phyloP scores from a whole-genome alignment of 169 alveolate genomes.

The Cryptosporidium viatorum region DNA sequence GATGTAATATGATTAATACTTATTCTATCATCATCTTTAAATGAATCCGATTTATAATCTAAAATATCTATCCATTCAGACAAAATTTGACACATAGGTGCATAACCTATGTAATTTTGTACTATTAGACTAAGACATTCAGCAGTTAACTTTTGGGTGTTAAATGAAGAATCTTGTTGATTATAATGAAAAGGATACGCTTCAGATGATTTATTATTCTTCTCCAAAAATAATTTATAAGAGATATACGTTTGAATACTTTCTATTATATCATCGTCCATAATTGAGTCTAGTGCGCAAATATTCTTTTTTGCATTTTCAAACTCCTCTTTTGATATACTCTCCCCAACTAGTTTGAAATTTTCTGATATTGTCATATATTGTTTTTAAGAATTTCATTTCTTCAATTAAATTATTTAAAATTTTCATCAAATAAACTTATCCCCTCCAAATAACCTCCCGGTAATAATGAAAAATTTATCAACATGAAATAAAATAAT shows the following conservation, averaged over 20 bases:
- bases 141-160: slow-evolving; percentile 1
- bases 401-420: background rate
- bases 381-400: slow-evolving; percentile 14
- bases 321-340: slow-evolving; percentile 54
- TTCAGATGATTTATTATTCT: background rate
- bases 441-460: slow-evolving; percentile 40
- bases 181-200: background rate
- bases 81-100: slow-evolving; percentile 62
- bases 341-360: slow-evolving; percentile 2
- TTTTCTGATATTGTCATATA: slow-evolving; percentile 20
- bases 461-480: background rate
- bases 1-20: background rate
- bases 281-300: slow-evolving; percentile 32
- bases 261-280: slow-evolving; percentile 54
- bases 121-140: slow-evolving; percentile 48
- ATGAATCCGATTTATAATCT: slow-evolving; percentile 11
- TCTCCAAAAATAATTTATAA: slow-evolving; percentile 18
- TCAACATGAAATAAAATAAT: slow-evolving; percentile 7
- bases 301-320: slow-evolving; percentile 36
- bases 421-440: background rate
- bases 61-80: slow-evolving; percentile 62
- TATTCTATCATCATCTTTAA: background rate
- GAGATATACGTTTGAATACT: slow-evolving; percentile 43
- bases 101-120: slow-evolving; percentile 52
- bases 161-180: slow-evolving; percentile 1